These are phyloP conservation scores for Populus hybrid DNA, from an alignment of 441 rosid genomes.

Conservation along the genomic window DNA sequence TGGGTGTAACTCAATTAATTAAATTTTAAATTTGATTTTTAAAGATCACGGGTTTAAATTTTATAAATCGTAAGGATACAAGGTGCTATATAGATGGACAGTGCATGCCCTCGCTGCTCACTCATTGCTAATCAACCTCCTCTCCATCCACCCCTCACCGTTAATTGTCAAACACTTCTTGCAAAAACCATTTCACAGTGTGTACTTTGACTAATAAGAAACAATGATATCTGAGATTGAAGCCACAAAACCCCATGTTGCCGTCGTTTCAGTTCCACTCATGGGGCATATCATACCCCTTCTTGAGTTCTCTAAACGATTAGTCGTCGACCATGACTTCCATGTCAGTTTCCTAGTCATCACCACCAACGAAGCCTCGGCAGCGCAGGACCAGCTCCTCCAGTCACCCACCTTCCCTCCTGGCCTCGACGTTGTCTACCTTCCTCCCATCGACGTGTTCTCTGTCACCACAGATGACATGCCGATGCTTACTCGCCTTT, in stretches of 20 bases:
- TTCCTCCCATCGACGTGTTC: constrained; percentile 30
- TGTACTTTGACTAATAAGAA: not conserved
- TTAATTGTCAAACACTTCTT: too few relatives aligned
- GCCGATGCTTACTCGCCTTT: constrained; percentile 20
- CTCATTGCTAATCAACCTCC: too few relatives aligned
- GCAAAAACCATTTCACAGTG: too few relatives aligned
- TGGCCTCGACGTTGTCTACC: constrained; percentile 27
- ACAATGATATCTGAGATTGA: constrained; percentile 7
- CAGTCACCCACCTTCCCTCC: constrained; percentile 37
- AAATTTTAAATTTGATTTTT: too few relatives aligned
- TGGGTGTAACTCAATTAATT: too few relatives aligned
- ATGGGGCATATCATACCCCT: constrained; percentile 49
- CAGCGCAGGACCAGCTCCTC: constrained; percentile 27
- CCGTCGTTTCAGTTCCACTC: constrained; percentile 44
- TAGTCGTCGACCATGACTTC: constrained; percentile 28
- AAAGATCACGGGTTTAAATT: too few relatives aligned
- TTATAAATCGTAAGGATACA: too few relatives aligned
- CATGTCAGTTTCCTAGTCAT: constrained; percentile 37
- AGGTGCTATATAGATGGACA: too few relatives aligned
- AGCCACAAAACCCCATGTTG: constrained; percentile 27
- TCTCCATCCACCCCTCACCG: too few relatives aligned
- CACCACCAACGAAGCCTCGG: constrained; percentile 19
- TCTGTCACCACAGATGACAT: constrained; percentile 10
- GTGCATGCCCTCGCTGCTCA: too few relatives aligned
- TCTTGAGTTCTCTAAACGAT: constrained; percentile 38